Percentiles rank a stretch among this genome's conserved stretches.
Evolutionary conservation across 192 early-diverging fungal genomes (phyloP).

Genomic region (Coemansia sp.): DNA sequence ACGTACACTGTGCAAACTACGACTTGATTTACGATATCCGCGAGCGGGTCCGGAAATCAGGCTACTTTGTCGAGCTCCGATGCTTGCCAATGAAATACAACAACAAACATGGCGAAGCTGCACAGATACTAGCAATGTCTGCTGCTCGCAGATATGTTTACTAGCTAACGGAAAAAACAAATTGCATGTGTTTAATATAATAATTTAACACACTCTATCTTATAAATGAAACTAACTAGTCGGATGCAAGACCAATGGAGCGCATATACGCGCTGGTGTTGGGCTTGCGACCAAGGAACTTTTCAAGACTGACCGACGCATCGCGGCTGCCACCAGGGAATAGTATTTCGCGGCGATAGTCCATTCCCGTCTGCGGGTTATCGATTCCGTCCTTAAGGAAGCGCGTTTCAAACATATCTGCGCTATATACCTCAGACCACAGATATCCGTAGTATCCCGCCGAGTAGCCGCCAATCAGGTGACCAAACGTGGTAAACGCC

Average conservation of each 20-base stretch:
- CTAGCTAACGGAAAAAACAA: not conserved
- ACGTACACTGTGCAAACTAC: not conserved
- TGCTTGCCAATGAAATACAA: not conserved
- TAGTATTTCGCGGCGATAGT: slow-evolving; percentile 55
- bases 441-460: slow-evolving; percentile 71
- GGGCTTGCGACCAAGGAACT: slow-evolving; percentile 76
- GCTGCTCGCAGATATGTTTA: not conserved
- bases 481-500: slow-evolving; percentile 52
- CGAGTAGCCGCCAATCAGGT: slow-evolving; percentile 70
- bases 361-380: slow-evolving; percentile 25
- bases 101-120: slow-evolving; percentile 3
- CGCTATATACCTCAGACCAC: slow-evolving; percentile 72
- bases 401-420: slow-evolving; percentile 73
- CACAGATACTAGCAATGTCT: slow-evolving; percentile 5
- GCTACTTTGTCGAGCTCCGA: slow-evolving; percentile 4
- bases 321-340: slow-evolving; percentile 64
- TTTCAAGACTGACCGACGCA: slow-evolving; percentile 60
- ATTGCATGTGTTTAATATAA: not conserved
- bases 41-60: not conserved
- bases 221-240: not conserved
- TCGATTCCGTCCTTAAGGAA: slow-evolving; percentile 58
- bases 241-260: not conserved
- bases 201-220: not conserved
- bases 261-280: slow-evolving; percentile 64
- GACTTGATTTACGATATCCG: not conserved